Conservation (phyloP, 1,139 yeast genomes). For the Suhomyces bribrorum region DNA sequence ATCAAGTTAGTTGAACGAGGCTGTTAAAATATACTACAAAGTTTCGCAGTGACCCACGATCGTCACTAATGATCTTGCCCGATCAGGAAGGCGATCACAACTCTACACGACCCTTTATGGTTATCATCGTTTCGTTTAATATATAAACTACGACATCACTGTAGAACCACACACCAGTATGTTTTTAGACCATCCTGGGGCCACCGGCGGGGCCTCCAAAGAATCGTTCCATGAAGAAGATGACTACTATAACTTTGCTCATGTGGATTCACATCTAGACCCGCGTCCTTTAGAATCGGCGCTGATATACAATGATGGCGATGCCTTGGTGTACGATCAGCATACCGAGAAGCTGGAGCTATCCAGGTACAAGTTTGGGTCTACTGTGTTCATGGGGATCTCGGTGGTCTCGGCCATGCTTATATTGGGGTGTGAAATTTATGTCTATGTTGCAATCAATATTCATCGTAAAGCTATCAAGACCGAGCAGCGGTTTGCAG, state of each 20-base stretch:
- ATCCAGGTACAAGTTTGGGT: conserved; percentile 13
- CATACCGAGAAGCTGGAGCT: conserved; percentile 1
- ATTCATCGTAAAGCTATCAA: conserved; percentile 26
- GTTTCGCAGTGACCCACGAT: not conserved
- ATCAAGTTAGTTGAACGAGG: too few relatives aligned
- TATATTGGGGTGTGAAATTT: conserved; percentile 32
- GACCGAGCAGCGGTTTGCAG: conserved; percentile 20
- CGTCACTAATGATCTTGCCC: not conserved
- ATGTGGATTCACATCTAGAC: conserved; percentile 2
- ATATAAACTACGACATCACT: not conserved
- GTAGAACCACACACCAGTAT: not conserved
- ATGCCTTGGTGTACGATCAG: conserved; percentile 5
- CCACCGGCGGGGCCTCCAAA: conserved; percentile 1
- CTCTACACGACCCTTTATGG: conserved; percentile 2
- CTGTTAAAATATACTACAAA: too few relatives aligned
- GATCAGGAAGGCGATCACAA: not conserved
- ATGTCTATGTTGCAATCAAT: conserved; percentile 39
- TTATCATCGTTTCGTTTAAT: not conserved
- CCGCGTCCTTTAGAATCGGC: conserved; percentile 1
- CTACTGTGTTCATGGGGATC: conserved; percentile 26
- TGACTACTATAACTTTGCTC: conserved; percentile 17
- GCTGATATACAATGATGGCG: conserved; percentile 5
- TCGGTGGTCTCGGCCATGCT: conserved; percentile 34
- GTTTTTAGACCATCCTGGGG: not conserved
- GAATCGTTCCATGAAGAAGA: conserved; percentile 8